phyloP scores from a whole-genome alignment of 2,329 filamentous ascomycete species.

The Paracoccidioides lutzii region DNA sequence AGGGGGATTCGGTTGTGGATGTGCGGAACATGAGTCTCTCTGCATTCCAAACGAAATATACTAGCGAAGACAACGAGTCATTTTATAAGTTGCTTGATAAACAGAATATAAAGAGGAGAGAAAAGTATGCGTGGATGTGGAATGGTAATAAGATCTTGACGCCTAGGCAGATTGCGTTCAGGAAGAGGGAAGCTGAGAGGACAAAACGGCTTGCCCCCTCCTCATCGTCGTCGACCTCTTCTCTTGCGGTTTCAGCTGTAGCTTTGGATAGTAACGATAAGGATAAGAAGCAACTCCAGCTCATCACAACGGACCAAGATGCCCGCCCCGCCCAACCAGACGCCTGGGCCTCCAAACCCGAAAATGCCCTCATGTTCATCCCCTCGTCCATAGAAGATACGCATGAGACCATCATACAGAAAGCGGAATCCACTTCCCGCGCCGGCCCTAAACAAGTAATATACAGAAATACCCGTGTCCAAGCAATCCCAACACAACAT shows the following conservation, averaged over 20 bases:
- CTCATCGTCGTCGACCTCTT: neutral
- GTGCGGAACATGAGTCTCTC: constrained; percentile 63
- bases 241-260: neutral
- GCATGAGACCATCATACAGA: constrained; percentile 50
- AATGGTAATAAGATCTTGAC: constrained; percentile 67
- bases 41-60: constrained; percentile 84
- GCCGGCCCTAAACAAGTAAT: constrained; percentile 65
- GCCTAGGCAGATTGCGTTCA: constrained; percentile 47
- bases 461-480: constrained; percentile 73
- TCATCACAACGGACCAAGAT: constrained; percentile 48
- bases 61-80: constrained; percentile 93
- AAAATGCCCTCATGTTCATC: constrained; percentile 78
- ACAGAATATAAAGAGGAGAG: constrained; percentile 70
- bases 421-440: constrained; percentile 55
- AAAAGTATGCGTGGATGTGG: constrained; percentile 85
- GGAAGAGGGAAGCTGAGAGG: constrained; percentile 51
- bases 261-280: neutral
- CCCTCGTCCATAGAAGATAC: constrained; percentile 40
- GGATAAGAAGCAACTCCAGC: constrained; percentile 35
- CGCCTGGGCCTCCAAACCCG: constrained; percentile 59
- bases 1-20: constrained; percentile 44
- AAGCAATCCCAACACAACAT: constrained; percentile 30
- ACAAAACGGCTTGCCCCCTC: constrained; percentile 48
- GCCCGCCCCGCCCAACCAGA: constrained; percentile 66
- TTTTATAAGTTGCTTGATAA: constrained; percentile 87